Base-by-base conservation (phyloP, 2,329 filamentous ascomycete species). In the Parastagonospora nodorum region DNA sequence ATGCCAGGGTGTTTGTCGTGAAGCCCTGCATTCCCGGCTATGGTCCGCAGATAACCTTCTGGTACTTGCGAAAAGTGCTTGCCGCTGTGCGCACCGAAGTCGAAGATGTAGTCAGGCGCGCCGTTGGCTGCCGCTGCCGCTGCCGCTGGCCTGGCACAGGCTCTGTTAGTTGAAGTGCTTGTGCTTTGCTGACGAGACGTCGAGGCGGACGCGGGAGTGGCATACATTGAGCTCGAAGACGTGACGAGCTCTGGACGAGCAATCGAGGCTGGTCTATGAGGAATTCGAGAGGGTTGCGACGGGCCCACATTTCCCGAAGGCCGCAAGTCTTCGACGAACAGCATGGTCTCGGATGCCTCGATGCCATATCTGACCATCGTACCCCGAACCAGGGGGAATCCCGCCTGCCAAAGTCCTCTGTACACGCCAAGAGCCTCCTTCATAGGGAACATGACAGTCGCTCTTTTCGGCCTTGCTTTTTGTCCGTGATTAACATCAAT, bases 21-120 rank as follows among this genome's bases (percentile, higher is more conserved):
- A 24, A 53, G 41, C 29, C 54, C 50, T n/a, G 61, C 38, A 42
- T 64, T 57, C 8, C 63, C 61, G 19, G 57, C 60, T 28, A 66
- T 60, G 4, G 61, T 62, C 37, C 50, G 57, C 8, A 65, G n/a
- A 27, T 65, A 66, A 42, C 49, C 56, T 10, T 63, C 61, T 12
- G 56, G 52, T 11, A 60, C 60, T 3, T 63, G 57, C 11, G 37
- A 37, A 31, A 66, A 64, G n/a, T 48, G 51, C 35, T 53, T 48
- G 38, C 61, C 61, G 8, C 24, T 48, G 16, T 64, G 50, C 14
- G 41, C 51, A 0, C 63, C 63, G 46, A 51, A 65, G 15, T 60
- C 42, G 14, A 63, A 66, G 2, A 61, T 49, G 45, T 66, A 66
- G 43, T 64, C 56, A 32, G 51, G 57, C 7, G 59, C 53, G 16